Percentiles rank a stretch among this genome's conserved stretches.
These are phyloP conservation scores for Cyberlindnera japonica DNA, from an alignment of 805 yeast species.

Conservation along the genomic window DNA sequence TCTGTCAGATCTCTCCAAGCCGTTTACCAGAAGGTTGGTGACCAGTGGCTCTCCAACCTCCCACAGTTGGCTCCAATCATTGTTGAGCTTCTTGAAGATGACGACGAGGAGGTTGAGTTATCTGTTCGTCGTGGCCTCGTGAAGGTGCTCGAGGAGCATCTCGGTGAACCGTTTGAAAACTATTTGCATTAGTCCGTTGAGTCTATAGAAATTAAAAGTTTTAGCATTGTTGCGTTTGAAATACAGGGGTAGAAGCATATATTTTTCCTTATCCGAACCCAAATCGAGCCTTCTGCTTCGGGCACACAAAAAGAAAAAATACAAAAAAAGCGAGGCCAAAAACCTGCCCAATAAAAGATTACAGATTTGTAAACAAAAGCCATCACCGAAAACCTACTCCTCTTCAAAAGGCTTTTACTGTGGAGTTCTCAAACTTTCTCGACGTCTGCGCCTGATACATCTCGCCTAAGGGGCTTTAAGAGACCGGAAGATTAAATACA, in stretches of 20 bases:
- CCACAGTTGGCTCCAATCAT: conserved; percentile 95
- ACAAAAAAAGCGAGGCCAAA: neutral
- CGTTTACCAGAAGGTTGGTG: conserved; percentile 88
- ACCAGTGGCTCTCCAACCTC: conserved; percentile 84
- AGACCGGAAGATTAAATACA: too few relatives aligned
- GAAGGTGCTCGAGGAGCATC: conserved; percentile 82
- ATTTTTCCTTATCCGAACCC: neutral
- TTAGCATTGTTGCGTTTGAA: too few relatives aligned
- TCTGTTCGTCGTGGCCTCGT: conserved; percentile 91
- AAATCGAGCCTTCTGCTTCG: neutral
- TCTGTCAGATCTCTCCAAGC: conserved; percentile 74
- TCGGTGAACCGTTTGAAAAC: conserved; percentile 93
- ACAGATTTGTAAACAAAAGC: conserved; percentile 6
- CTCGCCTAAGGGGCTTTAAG: too few relatives aligned
- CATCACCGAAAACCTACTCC: neutral
- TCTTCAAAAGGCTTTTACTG: neutral
- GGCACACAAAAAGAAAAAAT: conserved; percentile 2
- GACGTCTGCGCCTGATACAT: too few relatives aligned
- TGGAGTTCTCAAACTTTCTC: too few relatives aligned
- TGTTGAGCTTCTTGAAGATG: conserved; percentile 94
- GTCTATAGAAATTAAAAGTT: too few relatives aligned
- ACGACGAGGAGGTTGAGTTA: conserved; percentile 86
- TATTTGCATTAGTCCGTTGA: conserved; percentile 44
- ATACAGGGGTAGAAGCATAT: too few relatives aligned
- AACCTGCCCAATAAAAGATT: conserved; percentile 5